Base-by-base conservation (phyloP, 352 stramenopile genomes). In the Phytopythium mirpurense region DNA sequence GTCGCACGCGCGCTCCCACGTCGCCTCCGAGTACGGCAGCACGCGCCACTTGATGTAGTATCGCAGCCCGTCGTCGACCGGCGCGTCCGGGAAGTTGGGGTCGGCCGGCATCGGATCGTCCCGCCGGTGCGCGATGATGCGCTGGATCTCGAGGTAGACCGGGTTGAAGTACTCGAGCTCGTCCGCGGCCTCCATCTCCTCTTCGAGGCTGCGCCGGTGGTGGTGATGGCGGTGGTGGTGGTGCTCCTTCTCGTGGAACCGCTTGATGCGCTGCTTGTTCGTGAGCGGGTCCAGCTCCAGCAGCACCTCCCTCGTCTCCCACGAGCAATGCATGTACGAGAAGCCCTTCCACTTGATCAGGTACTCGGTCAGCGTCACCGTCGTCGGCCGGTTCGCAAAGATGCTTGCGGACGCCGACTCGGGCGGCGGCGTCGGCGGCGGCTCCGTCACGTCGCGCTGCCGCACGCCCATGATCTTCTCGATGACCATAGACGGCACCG, bases 271-370 rank as follows among this genome's bases (percentile, higher is more conserved):
- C 60, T 87, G 74, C 68, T 94, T 96, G 66, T 96, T 96, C 23
- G 67, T 88, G n/a, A 78, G 62, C 27, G 77, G 67, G 46, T 96
- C 84, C 15, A 96, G 71, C 2, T 79, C 74, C 59, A 94, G 62
- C 47, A 93, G 68, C 54, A 86, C 70, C 35, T 92, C 72, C 10
- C 70, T 63, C 0, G 74, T 77, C 66, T 95, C 84, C 87, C 87
- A 96, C 63, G 83, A 86, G 40, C 78, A 83, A 59, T 95, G 87
- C 62, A 96, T 74, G 68, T 95, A 92, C 45, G 85, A 91, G 51
- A 93, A 93, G 14, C 80, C 83, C 60, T 93, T 94, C 85, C 85
- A 96, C 68, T 96, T 96, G 67, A 96, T 94, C 24, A 86, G 80
- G 53, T 94, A 96, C 67, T 97, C 84, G 3, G 65, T 73, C 24